phyloP scores from a whole-genome alignment of 2,329 filamentous ascomycete genomes.

The Zymoseptoria passerinii region DNA sequence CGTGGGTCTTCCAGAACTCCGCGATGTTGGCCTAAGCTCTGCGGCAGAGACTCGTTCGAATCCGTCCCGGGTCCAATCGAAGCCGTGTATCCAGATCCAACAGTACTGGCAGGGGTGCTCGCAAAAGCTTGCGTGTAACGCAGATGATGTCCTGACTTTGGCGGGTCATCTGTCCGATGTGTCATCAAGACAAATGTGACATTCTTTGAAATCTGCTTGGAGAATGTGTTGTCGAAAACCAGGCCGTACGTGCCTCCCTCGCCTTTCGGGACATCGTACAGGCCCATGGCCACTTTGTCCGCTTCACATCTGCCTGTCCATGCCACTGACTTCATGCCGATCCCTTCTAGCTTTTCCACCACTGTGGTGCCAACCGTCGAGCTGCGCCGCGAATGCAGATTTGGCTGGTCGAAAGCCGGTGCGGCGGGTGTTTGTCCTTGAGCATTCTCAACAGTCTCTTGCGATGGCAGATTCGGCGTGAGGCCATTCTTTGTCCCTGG shows the following conservation, averaged over 20 bases:
- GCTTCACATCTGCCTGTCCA: slow-evolving; percentile 96
- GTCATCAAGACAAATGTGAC: slow-evolving; percentile 91
- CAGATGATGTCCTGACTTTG: slow-evolving; percentile 64
- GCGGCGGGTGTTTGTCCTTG: slow-evolving; percentile 30
- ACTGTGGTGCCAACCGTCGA: slow-evolving; percentile 51
- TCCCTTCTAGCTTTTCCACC: slow-evolving; percentile 53
- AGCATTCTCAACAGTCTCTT: slow-evolving; percentile 32
- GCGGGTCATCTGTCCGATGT: slow-evolving; percentile 74
- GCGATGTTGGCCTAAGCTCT: slow-evolving; percentile 25
- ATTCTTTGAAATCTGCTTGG: slow-evolving; percentile 87
- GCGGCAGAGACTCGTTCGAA: slow-evolving; percentile 45
- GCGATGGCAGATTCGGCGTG: slow-evolving; percentile 35
- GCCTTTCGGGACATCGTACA: slow-evolving; percentile 64
- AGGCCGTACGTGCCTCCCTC: slow-evolving; percentile 91
- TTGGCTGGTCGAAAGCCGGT: slow-evolving; percentile 28
- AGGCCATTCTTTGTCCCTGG: slow-evolving; percentile 62
- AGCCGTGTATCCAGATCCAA: slow-evolving; percentile 32
- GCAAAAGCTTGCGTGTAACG: slow-evolving; percentile 50
- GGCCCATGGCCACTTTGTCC: slow-evolving; percentile 88
- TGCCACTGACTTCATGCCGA: slow-evolving; percentile 54
- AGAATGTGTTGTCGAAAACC: slow-evolving; percentile 98
- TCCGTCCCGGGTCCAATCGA: slow-evolving; percentile 36
- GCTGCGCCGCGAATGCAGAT: slow-evolving; percentile 36
- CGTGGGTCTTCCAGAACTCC: slow-evolving; percentile 32
- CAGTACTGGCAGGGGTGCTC: slow-evolving; percentile 31